phyloP scores from a whole-genome alignment of 768 basidiomycete species.

The Sporobolomyces phaffii region DNA sequence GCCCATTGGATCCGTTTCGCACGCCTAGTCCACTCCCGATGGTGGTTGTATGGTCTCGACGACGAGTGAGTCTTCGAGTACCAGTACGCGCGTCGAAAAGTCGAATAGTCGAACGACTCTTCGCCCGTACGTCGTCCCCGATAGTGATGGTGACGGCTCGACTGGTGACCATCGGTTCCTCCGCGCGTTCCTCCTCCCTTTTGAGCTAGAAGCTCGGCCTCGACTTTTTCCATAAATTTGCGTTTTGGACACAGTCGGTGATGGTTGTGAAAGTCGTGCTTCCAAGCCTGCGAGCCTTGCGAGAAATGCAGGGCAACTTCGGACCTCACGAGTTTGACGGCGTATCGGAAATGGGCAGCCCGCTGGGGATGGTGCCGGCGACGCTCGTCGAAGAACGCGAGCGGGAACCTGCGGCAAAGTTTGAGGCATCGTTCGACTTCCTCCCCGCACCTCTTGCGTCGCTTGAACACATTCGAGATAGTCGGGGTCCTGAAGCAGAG shows the following conservation, averaged over 20 bases:
- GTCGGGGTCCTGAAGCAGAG: background rate
- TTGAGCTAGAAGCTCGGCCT: background rate
- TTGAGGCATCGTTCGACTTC: background rate
- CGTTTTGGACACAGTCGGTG: background rate
- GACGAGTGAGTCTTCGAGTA: background rate
- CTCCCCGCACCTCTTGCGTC: background rate
- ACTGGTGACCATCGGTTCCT: too few relatives aligned
- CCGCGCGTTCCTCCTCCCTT: background rate
- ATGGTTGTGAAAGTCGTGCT: background rate
- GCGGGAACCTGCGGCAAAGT: background rate
- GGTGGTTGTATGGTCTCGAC: background rate
- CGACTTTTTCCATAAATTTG: background rate
- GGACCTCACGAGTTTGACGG: background rate
- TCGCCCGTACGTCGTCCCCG: background rate
- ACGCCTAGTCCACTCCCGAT: background rate
- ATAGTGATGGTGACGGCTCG: background rate
- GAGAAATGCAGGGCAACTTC: background rate
- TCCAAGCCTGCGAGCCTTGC: background rate
- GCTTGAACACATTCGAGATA: background rate
- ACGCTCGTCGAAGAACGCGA: slow-evolving; percentile 23
- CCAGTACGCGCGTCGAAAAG: slow-evolving; percentile 17
- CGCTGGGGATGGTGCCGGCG: slow-evolving; percentile 10
- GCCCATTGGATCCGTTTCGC: background rate
- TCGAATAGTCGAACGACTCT: slow-evolving; percentile 5
- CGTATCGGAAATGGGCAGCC: background rate